Evolutionary conservation across 352 stramenopile species (phyloP).

Genomic region (Blastocystis sp.): DNA sequence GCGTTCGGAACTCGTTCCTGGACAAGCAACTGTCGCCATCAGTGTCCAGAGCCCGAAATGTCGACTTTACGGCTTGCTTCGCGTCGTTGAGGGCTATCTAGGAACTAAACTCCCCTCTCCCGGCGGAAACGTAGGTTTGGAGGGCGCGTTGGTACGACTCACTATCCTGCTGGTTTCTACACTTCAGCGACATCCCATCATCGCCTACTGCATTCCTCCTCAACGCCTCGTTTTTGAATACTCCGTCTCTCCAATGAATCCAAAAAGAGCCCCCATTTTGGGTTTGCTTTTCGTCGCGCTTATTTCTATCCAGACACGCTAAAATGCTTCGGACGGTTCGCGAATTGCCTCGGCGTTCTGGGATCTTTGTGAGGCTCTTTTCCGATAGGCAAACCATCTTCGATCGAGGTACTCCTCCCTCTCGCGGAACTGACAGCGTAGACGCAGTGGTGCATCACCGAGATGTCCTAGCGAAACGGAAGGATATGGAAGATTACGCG

Average conservation of each 20-base stretch:
- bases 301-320: background rate
- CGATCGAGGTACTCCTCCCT: slow-evolving; percentile 11
- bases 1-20: slow-evolving; percentile 14
- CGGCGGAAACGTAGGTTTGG: background rate
- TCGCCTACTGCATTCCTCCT: background rate
- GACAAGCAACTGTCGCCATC: background rate
- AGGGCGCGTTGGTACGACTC: background rate
- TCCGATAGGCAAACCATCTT: slow-evolving; percentile 45
- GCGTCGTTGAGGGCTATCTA: background rate
- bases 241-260: background rate
- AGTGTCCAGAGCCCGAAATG: slow-evolving; percentile 22
- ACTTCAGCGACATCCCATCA: background rate
- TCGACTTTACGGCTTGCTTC: slow-evolving; percentile 18
- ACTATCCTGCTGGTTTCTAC: background rate
- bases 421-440: background rate
- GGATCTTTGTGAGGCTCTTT: slow-evolving; percentile 29
- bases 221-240: background rate
- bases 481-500: slow-evolving; percentile 54
- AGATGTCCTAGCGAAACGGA: slow-evolving; percentile 28
- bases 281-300: background rate
- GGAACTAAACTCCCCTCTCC: background rate
- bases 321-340: background rate
- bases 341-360: background rate
- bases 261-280: background rate
- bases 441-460: slow-evolving; percentile 39